Evolutionary conservation across 2,329 filamentous ascomycete species (phyloP).

Genomic region (Fusarium incarnatum): DNA sequence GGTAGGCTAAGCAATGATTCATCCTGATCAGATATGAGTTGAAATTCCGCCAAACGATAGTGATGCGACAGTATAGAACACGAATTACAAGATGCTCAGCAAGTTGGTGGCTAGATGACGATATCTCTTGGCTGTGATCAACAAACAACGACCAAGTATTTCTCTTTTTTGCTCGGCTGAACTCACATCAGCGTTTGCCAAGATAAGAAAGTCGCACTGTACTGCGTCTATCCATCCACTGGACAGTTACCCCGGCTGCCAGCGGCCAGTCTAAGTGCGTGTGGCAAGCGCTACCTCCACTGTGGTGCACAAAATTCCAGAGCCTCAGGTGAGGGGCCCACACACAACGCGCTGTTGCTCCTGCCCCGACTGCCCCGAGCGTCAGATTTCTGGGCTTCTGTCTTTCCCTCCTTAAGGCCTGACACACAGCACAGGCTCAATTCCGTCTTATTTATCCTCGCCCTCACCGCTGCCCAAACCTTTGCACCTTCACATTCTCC

Average conservation of each 20-base stretch:
- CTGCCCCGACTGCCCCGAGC: conserved; percentile 35
- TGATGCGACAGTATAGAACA: neutral
- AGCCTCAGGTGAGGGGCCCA: conserved; percentile 43
- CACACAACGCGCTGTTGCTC: conserved; percentile 22
- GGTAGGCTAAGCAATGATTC: conserved; percentile 4
- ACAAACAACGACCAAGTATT: neutral
- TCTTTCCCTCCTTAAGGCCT: conserved; percentile 17
- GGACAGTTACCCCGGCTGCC: conserved; percentile 14
- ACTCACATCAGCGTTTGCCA: conserved; percentile 23
- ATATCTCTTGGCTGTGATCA: conserved; percentile 9
- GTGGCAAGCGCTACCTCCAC: conserved; percentile 31
- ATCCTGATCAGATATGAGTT: conserved; percentile 5
- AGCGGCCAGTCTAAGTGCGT: neutral
- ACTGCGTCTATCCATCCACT: neutral
- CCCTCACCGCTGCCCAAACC: conserved; percentile 36
- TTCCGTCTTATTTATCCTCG: conserved; percentile 23
- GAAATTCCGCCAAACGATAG: neutral
- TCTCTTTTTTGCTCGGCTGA: conserved; percentile 8
- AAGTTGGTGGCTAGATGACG: conserved; percentile 16
- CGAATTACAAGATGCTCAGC: neutral
- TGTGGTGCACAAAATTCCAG: conserved; percentile 37
- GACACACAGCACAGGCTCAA: neutral
- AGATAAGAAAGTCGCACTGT: conserved; percentile 30
- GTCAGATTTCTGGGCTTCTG: conserved; percentile 33
- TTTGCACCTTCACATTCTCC: conserved; percentile 26